Evolutionary conservation across 176 grass and related monocot species (phyloP), one percentile per base, ranked within the genome.

Genomic region (Poa annua): DNA sequence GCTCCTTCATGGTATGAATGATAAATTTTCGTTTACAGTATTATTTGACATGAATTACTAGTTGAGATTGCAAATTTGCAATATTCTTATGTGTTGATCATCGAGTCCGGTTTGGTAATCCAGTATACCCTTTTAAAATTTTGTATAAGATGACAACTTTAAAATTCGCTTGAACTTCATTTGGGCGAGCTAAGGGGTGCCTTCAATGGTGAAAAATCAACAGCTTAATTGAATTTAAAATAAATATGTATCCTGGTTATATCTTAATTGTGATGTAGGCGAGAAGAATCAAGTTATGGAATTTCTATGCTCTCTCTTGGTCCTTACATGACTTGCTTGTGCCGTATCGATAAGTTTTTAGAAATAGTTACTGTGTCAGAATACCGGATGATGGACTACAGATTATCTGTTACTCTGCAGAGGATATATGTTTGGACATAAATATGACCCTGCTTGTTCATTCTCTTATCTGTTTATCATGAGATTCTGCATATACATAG

Each of bases 361-460:
- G n/a, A 82, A 33, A 52, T 60, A 86, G 79, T 47, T 60, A 60
- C 11, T 59, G 15, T 47, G 15, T 71, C 12, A 16, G 22, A 71
- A 41, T 48, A 50, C 66, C 84, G 57, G 35, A 86, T 66, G 78
- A 64, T 89, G 77, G 62, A 76, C 48, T 73, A 83, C 57, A 79
- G 55, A 86, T 10, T 16, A 44, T 86, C 73, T 77, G 77, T 66
- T 84, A 85, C 79, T 86, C 8, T 44, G 67, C 36, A 50, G 20
- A 41, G 57, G 56, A n/a, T n/a, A n/a, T 61, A 14, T 65, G 26
- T 54, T 32, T 45, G 35, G 9, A 76, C 38, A 83, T 48, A 41
- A 57, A 83, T 83, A 90, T 83, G 73, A 75, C 53, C 64, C 0
- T 79, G 74, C 88, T 79, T 86, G 35, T 42, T 68, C 59, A 51